These are phyloP conservation scores for Entomortierella beljakovae DNA, from an alignment of 192 early-diverging fungal genomes.

Conservation along the genomic window DNA sequence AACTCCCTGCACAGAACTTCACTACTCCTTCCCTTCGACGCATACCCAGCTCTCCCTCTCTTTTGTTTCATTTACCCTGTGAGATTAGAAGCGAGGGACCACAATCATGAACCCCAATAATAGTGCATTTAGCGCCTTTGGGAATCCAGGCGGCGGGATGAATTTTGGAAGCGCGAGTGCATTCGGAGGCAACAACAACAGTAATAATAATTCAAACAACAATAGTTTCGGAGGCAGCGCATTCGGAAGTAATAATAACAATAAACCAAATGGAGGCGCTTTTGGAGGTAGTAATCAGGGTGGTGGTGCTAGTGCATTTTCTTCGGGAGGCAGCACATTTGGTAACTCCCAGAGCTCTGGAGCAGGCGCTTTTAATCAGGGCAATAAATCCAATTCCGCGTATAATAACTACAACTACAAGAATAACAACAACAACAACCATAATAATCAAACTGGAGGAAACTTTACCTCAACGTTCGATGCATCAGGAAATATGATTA, in stretches of 20 bases:
- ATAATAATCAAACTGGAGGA: neutral
- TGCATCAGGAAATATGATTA: conserved; percentile 1
- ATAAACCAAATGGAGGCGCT: neutral
- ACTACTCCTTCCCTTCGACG: too few relatives aligned
- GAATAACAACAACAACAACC: neutral
- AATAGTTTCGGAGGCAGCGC: neutral
- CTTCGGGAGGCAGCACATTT: neutral
- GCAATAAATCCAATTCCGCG: neutral
- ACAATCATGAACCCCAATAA: neutral
- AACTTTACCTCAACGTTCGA: neutral
- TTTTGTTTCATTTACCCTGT: too few relatives aligned
- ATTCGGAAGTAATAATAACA: neutral
- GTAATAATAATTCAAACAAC: neutral
- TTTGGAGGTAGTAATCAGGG: neutral
- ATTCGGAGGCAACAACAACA: neutral
- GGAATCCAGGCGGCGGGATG: neutral
- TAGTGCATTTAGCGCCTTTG: neutral
- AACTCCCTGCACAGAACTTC: too few relatives aligned
- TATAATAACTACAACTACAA: neutral
- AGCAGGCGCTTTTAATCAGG: neutral
- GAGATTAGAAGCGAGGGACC: neutral
- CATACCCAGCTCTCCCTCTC: too few relatives aligned
- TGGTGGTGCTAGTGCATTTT: neutral
- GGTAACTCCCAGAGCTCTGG: neutral
- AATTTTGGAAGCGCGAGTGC: neutral